Evolutionary conservation across 805 yeast genomes (phyloP), one percentile per base, ranked within the genome.

Genomic region (Zygosaccharomyces gambellarensis): DNA sequence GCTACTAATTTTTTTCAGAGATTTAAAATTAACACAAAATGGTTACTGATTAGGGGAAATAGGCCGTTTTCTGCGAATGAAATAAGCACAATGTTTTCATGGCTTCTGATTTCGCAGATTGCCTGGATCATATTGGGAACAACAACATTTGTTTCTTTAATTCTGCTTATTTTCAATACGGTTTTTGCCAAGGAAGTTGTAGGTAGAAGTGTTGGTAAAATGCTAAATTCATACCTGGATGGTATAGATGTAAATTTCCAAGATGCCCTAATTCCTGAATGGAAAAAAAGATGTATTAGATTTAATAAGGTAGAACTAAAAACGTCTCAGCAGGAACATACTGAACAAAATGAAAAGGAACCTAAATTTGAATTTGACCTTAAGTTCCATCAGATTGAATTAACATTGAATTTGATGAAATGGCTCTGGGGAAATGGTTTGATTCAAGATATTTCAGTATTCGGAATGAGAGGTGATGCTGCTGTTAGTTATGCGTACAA

Each of bases 31-130:
- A 67, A 78, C 36, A 69, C 86, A 46, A 87, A 85, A 62, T 90
- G 96, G 96, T 69, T 82, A 7, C 67, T 90, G 46, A 85, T 87
- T 51, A 77, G 82, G 48, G 84, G 85, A 11, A 80, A 84, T 51
- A 76, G 96, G 27, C 97, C 96, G 2, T 87, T 87, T 71, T 90
- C 88, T 60, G 78, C 85, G 22, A 96, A 90, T 69, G 97, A 90
- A 60, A 75, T 88, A 46, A 78, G 88, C 14, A 97, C 97, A 1
- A 72, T 90, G 54, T 83, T 89, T 57, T 86, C 96, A 9, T 90
- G 97, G 97, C 66, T 92, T 34, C 77, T 92, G 34, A 79, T 92
- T 60, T 94, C 96, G 2, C 94, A 90, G 66, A 81, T 87, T 1
- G 64, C 87, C 1, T 78, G 95, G 78, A 71, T 90, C 39, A 69